A percentile compares a stretch with the other conserved stretches of the same genome.
These are phyloP conservation scores for Fusarium sarcochroum DNA, from an alignment of 2,329 filamentous ascomycete species.

Conservation along the genomic window DNA sequence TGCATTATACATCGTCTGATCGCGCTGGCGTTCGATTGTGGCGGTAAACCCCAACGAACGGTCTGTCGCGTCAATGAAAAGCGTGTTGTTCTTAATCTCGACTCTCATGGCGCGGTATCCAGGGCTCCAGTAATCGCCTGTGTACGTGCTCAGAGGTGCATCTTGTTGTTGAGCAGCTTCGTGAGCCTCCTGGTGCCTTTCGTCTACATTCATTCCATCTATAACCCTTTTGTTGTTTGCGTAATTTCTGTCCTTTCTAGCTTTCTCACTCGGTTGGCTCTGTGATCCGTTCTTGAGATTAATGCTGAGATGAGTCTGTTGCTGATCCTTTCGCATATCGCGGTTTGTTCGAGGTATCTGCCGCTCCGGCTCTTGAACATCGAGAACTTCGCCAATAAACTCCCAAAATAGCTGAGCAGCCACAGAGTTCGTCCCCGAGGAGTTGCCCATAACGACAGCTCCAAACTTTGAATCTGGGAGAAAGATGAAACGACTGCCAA, in stretches of 20 bases:
- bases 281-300: not conserved
- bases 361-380: not conserved
- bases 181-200: not conserved
- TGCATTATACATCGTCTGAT: constrained; percentile 39
- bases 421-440: constrained; percentile 30
- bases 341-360: not conserved
- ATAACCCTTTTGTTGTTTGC: rapidly evolving
- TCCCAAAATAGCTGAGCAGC: constrained; percentile 35
- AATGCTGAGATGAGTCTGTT: not conserved
- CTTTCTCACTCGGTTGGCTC: rapidly evolving
- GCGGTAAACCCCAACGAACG: constrained; percentile 49
- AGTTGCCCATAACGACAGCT: constrained; percentile 46
- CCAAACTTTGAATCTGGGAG: constrained; percentile 48
- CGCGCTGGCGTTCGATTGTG: constrained; percentile 31
- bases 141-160: constrained; percentile 30
- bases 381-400: constrained; percentile 39
- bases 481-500: constrained; percentile 46
- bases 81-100: constrained; percentile 23
- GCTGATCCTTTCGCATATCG: not conserved
- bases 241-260: rapidly evolving
- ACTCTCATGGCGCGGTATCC: constrained; percentile 48
- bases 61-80: constrained; percentile 49
- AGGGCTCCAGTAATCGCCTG: constrained; percentile 44
- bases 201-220: no score
- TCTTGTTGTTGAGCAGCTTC: not conserved